A percentile compares a stretch with the other conserved stretches of the same genome.
These are phyloP conservation scores for Amborella trichopoda DNA, from an alignment of 164 flowering plant species.

Conservation along the genomic window DNA sequence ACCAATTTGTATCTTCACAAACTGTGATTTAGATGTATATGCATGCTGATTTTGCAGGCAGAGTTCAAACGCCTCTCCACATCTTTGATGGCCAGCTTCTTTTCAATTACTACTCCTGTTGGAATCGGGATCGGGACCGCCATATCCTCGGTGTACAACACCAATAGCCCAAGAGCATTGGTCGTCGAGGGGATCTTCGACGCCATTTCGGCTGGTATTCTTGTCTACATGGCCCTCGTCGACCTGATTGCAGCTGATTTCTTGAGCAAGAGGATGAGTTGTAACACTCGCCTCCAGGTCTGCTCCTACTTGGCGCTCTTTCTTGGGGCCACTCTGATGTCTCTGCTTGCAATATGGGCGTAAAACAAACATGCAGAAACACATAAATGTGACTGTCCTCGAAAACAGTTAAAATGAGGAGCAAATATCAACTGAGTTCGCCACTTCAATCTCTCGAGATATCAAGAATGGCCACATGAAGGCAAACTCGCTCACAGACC, in stretches of 20 bases:
- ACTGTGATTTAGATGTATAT: no score
- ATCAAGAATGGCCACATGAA: no score
- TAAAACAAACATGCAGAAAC: no score
- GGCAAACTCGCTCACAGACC: no score
- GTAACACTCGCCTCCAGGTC: constrained; percentile 62
- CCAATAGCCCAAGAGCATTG: constrained; percentile 56
- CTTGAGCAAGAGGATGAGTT: constrained; percentile 82
- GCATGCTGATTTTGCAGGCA: no score
- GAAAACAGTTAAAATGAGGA: no score
- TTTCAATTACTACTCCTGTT: constrained; percentile 73
- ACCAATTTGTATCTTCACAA: not conserved
- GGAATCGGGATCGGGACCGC: constrained; percentile 58
- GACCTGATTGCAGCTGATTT: constrained; percentile 94
- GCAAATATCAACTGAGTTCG: no score
- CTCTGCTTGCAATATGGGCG: constrained; percentile 80
- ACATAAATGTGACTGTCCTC: no score
- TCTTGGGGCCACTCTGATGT: constrained; percentile 73
- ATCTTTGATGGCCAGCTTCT: constrained; percentile 74
- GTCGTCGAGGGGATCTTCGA: constrained; percentile 66
- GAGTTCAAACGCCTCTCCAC: constrained; percentile 34
- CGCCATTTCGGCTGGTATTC: constrained; percentile 75
- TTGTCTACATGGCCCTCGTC: constrained; percentile 88
- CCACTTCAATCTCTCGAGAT: no score
- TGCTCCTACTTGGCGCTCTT: constrained; percentile 65
- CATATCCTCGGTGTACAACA: constrained; percentile 57